Evolutionary conservation across 1,284 basidiomycete species (phyloP), one percentile per base, ranked within the genome.

Genomic region (Polyporus tsugae): DNA sequence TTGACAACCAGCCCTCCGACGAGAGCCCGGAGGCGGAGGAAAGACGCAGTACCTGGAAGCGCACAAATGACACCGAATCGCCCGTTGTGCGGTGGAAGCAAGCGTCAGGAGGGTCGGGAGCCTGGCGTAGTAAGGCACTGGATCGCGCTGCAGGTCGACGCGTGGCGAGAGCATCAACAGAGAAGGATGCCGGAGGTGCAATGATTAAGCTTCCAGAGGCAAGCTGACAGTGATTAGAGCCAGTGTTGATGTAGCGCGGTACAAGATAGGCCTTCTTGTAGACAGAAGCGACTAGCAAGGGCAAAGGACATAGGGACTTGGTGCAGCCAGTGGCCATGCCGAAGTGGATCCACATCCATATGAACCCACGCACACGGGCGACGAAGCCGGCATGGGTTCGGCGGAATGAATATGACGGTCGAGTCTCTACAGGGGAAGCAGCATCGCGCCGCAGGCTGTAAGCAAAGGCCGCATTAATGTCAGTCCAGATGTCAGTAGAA

Each of bases 71-170:
- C 29, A 46, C 33, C 25, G 60, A 58, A 49, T 66, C 60, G 41
- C 60, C n/a, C 60, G n/a, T 62, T 61, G 64, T 41, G 52, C 49
- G 64, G 63, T 59, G 55, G 35, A 59, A 59, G 63, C 41, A 52
- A 59, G 41, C 57, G 38, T 38, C 58, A 60, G 60, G 39, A 52
- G n/a, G 49, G 33, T 44, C 17, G 49, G 3, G 33, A 13, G 60
- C 39, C 22, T 6, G 38, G 52, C 15, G 44, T 55, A 25, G 49
- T 44, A 44, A 57, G 60, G 60, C 59, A 42, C 64, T 53, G 13
- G 36, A 53, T 38, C 25, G 41, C 19, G 60, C 39, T 36, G 60
- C 44, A 6, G 25, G 60, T 44, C 39, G 41, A 62, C 42, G n/a
- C 19, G 35, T 59, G 25, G 60, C 46, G 35, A 61, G 11, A 41